Evolutionary conservation across 164 flowering plant species (phyloP), one percentile per base, ranked within the genome.

Genomic region (Macadamia integrifolia): DNA sequence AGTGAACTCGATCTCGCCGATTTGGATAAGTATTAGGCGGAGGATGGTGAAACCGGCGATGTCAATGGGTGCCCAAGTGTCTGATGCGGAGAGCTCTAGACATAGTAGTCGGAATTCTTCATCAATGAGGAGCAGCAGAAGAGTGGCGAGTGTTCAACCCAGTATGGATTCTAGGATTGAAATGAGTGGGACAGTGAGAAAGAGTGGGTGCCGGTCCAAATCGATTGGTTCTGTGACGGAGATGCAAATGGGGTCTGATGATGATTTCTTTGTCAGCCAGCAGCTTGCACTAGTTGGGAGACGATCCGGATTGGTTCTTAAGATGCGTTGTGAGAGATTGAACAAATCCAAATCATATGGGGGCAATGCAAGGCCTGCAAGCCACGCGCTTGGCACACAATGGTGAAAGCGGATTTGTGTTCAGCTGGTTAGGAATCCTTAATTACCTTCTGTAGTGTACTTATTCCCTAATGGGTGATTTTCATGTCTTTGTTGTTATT

Each of bases 271-370:
- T 44, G 60, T 50, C 9, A 53, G 60, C 35, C 46, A 14, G 64
- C 46, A 14, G 64, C 52, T 28, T 60, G 66, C 55, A 1, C 57
- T 49, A 10, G 53, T 49, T 14, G 32, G 62, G 52, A 68, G 71
- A 64, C 75, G 58, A 65, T 55, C 23, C 63, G 75, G 70, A 31
- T 66, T 77, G 65, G 65, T 76, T 44, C 75, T 81, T 72, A 84
- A 70, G 71, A 74, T 74, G 79, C 64, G 77, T 12, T 67, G 57
- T 29, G 74, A 75, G 56, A 80, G 71, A 71, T 69, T 88, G 65
- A 81, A 71, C 42, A 90, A 87, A 73, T 90, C 93, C n/a, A 83
- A 84, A 72, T 90, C 96, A 23, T 1, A 69, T 77, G 84, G 88
- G 87, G 7, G 77, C 0, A 46, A 8, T 46, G 50, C 12, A 43